Base-by-base conservation (phyloP, 768 basidiomycete species). In the Tubosaeta sp. region DNA sequence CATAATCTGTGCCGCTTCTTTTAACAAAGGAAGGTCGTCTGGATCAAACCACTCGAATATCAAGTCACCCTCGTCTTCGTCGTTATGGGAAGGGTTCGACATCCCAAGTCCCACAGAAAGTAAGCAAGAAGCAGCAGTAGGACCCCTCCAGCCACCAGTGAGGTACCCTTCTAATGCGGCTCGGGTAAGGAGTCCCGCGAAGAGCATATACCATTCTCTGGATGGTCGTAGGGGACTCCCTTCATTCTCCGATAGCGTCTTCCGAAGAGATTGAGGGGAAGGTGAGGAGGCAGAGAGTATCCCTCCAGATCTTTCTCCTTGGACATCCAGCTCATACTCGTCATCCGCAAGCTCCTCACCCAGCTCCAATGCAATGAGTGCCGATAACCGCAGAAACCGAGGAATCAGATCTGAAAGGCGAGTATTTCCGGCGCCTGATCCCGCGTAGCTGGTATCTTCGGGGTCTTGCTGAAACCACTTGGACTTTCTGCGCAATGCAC, bases 151-250 rank as follows among this genome's bases (percentile, higher is more conserved):
- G 0, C 86, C 85, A 10, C 83, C 85, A 2, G 83, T 84, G 42
- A 93, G 75, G 63, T 93, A 94, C 0, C 91, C 91, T 62, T 95
- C 90, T 47, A 94, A 69, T 17, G 84, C 86, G 0, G 89, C 89
- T n/a, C 91, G 80, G 6, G 90, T 90, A 27, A 91, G 73, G 22
- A 95, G 72, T 2, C 87, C 84, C 0, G 81, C 81, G 14, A 92
- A 74, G 12, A 95, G 76, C 70, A 86, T 76, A 67, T 91, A 94
- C 91, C 91, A 94, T 57, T 84, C 82, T 25, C 79, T 71, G 26
- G 88, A 85, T 0, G 91, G 91, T 2, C 76, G 74, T 32, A 88
- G 66, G 0, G 85, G 83, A n/a, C 70, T 61, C 5, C 72, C 74
- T 41, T 76, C 76, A 59, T 72, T 67, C 53, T 72, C 64, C 6